Percentiles rank a stretch among this genome's conserved stretches.
phyloP scores from a whole-genome alignment of 1,139 yeast species.

The Kurtzmaniella natalensis region DNA sequence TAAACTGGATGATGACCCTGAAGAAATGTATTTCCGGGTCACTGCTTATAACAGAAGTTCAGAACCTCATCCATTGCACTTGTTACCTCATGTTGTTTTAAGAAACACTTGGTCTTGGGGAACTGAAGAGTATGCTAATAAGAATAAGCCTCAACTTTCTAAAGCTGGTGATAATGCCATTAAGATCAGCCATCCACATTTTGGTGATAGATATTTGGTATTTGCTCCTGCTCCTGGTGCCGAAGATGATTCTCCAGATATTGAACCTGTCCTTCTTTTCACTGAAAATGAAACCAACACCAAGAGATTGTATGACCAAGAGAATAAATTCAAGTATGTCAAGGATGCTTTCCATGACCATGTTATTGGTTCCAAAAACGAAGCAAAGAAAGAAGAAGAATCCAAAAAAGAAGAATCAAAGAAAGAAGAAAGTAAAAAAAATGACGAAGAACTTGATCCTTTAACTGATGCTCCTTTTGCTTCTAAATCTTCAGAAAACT shows the following conservation, averaged over 20 bases:
- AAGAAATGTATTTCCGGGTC: slow-evolving; percentile 75
- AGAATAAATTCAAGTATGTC: slow-evolving; percentile 54
- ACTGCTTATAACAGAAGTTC: slow-evolving; percentile 88
- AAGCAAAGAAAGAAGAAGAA: slow-evolving; percentile 39
- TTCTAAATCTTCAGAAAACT: too few relatives aligned
- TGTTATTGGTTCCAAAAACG: slow-evolving; percentile 34
- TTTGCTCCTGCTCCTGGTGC: slow-evolving; percentile 91
- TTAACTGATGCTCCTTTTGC: too few relatives aligned
- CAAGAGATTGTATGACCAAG: slow-evolving; percentile 58
- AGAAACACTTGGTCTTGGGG: slow-evolving; percentile 97
- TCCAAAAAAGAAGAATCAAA: slow-evolving; percentile 39
- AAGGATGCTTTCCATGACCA: slow-evolving; percentile 93
- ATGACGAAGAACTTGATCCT: slow-evolving; percentile 62
- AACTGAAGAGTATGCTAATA: slow-evolving; percentile 41
- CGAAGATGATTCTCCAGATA: slow-evolving; percentile 53
- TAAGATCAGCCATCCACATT: slow-evolving; percentile 62
- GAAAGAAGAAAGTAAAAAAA: slow-evolving; percentile 16
- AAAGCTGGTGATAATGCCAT: slow-evolving; percentile 44
- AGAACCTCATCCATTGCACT: slow-evolving; percentile 82
- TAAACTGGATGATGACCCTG: slow-evolving; percentile 76
- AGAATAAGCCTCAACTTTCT: slow-evolving; percentile 50
- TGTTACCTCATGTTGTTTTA: slow-evolving; percentile 80
- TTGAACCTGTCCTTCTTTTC: slow-evolving; percentile 72
- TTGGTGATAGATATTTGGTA: slow-evolving; percentile 64
- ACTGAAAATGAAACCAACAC: slow-evolving; percentile 90